Evolutionary conservation across 1,139 yeast genomes (phyloP).

Genomic region (Zygosaccharomyces sapae): DNA sequence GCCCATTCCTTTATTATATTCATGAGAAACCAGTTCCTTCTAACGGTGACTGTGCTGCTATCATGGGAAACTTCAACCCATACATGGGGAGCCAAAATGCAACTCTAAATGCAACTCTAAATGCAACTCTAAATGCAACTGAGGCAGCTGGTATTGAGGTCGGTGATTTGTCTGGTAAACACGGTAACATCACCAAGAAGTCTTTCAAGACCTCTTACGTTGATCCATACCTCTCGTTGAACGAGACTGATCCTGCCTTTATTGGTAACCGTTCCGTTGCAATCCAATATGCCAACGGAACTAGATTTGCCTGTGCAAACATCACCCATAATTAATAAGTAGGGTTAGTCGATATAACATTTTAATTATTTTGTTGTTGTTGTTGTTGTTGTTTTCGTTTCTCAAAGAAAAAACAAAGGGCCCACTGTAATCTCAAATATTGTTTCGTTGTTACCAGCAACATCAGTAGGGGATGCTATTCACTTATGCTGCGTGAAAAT

Average conservation of each 20-base stretch:
- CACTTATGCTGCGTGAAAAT: too few relatives aligned
- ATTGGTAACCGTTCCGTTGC: slow-evolving; percentile 52
- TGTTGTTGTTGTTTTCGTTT: too few relatives aligned
- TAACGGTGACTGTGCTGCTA: slow-evolving; percentile 47
- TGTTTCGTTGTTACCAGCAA: too few relatives aligned
- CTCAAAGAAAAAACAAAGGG: too few relatives aligned
- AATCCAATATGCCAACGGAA: slow-evolving; percentile 48
- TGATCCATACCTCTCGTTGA: slow-evolving; percentile 53
- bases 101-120: slow-evolving; percentile 22
- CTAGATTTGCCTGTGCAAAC: slow-evolving; percentile 61
- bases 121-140: too few relatives aligned
- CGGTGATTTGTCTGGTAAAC: slow-evolving; percentile 65
- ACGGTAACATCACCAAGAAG: slow-evolving; percentile 54
- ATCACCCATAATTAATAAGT: slow-evolving; percentile 28
- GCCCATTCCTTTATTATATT: slow-evolving; percentile 57
- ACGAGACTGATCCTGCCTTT: slow-evolving; percentile 45
- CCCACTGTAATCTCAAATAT: too few relatives aligned
- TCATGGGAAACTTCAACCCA: slow-evolving; percentile 48
- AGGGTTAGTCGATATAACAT: too few relatives aligned
- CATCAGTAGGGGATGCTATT: too few relatives aligned
- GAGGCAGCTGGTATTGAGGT: too few relatives aligned
- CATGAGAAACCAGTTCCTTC: slow-evolving; percentile 47
- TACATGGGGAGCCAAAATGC: slow-evolving; percentile 46
- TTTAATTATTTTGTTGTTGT: too few relatives aligned
- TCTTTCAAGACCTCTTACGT: slow-evolving; percentile 50